These are phyloP conservation scores for Leucosporidium creatinivorum DNA, from an alignment of 768 basidiomycete genomes.

Conservation along the genomic window DNA sequence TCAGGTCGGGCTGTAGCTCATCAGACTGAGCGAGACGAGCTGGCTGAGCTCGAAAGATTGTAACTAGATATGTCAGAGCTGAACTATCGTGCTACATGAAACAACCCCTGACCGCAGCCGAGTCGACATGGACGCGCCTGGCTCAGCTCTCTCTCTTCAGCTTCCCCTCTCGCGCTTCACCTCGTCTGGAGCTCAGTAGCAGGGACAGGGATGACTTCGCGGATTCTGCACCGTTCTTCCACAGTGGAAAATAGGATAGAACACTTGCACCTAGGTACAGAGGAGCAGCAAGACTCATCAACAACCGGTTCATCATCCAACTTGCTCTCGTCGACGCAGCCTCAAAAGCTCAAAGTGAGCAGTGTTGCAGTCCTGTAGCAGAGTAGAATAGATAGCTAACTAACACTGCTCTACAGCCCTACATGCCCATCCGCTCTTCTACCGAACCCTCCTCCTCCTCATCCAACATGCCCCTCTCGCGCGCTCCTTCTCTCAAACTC, in stretches of 20 bases:
- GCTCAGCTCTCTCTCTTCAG: too few species aligned
- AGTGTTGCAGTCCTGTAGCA: rapidly evolving
- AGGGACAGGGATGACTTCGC: constrained; percentile 9
- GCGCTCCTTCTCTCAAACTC: constrained; percentile 17
- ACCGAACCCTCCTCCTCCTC: constrained; percentile 1
- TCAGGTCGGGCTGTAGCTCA: too few species aligned
- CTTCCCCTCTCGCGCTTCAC: too few species aligned
- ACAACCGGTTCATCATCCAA: background rate
- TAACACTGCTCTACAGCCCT: background rate
- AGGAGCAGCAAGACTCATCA: background rate
- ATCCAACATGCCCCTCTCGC: constrained; percentile 23
- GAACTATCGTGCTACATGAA: too few species aligned
- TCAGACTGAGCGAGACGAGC: too few species aligned
- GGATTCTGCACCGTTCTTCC: constrained; percentile 7
- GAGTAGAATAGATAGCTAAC: background rate
- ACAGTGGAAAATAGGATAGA: constrained; percentile 27
- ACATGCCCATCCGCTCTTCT: constrained; percentile 17
- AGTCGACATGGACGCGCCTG: too few species aligned
- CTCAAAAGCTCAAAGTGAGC: constrained; percentile 3
- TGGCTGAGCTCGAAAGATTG: too few species aligned
- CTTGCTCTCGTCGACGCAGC: too few species aligned
- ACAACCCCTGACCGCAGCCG: too few species aligned
- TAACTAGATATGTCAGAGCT: too few species aligned
- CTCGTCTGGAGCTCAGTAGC: background rate
- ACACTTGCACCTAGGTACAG: too few species aligned